Percentiles rank a stretch among this genome's conserved stretches.
Conservation (phyloP, 2,329 filamentous ascomycete species). For the Pyrenochaeta sp. region DNA sequence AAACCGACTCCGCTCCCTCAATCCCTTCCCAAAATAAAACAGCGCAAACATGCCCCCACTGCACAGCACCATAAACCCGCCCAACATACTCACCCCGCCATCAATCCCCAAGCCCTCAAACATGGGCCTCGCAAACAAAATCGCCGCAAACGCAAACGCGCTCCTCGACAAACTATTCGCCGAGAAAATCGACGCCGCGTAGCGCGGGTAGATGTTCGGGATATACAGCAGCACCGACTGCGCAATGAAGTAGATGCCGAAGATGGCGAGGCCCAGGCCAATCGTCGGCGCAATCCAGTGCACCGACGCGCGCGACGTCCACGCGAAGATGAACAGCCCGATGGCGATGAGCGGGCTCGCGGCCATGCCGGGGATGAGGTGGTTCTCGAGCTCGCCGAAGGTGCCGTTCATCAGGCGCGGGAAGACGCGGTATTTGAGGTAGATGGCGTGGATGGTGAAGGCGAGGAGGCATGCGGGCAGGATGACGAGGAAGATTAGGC, state of each 20-base stretch:
- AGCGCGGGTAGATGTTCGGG: conserved; percentile 66
- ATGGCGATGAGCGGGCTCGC: conserved; percentile 64
- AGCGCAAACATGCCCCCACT: conserved; percentile 64
- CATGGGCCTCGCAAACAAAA: conserved; percentile 66
- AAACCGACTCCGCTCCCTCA: conserved; percentile 67
- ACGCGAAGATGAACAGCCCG: conserved; percentile 67
- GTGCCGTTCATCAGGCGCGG: conserved; percentile 67
- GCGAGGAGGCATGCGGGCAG: conserved; percentile 74
- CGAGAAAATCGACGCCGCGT: conserved; percentile 61
- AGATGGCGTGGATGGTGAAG: conserved; percentile 71
- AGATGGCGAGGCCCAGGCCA: conserved; percentile 58
- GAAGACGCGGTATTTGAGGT: conserved; percentile 76
- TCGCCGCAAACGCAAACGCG: conserved; percentile 64
- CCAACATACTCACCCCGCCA: conserved; percentile 51
- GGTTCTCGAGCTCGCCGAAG: conserved; percentile 73
- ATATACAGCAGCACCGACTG: conserved; percentile 68
- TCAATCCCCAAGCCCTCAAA: conserved; percentile 61
- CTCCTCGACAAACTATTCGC: conserved; percentile 65
- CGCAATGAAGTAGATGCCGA: conserved; percentile 45
- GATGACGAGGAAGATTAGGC: conserved; percentile 83
- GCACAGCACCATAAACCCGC: conserved; percentile 49
- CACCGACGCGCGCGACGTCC: conserved; percentile 68
- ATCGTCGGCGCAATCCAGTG: conserved; percentile 65
- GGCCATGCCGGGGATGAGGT: conserved; percentile 73
- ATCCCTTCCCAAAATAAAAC: conserved; percentile 62